Evolutionary conservation across 768 basidiomycete species (phyloP), one percentile per base, ranked within the genome.

Genomic region (Mycena haematopus): DNA sequence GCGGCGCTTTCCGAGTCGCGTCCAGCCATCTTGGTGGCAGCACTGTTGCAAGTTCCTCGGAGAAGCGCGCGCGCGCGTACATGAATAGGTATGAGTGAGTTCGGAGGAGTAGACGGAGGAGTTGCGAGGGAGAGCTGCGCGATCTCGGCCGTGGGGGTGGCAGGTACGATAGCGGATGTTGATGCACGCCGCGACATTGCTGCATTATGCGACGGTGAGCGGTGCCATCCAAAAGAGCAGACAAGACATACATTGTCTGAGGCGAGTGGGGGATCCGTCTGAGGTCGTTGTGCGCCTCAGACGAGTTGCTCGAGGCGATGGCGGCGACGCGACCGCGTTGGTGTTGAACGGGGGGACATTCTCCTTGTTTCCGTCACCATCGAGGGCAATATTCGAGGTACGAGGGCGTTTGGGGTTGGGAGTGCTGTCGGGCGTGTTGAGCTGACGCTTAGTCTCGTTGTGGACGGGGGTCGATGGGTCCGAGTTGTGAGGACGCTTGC

Each of bases 351-450:
- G 90, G n/a, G 90, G 88, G 19, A 91, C 80, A 68, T 92, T 92
- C 73, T 92, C 90, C 78, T 92, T 92, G 74, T 92, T 92, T 24
- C 80, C 78, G 53, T 86, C 84, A 44, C 82, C 84, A 63, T 88
- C 87, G 21, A 81, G 56, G 33, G 72, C 63, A 6, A 73, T 74
- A 17, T 72, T 70, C 17, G 82, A 80, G 19, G 81, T 84, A 55
- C 85, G 83, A 46, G 82, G 75, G 56, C 90, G 88, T 76, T 92
- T 92, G 36, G 84, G 78, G 68, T 82, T 84, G 21, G 90, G 89
- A 9, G 85, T 86, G 31, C 79, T 75, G 64, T 89, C 86, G 7
- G 89, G 88, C 0, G 88, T 87, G 65, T 79, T 82, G 31, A 84
- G 79, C 72, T 73, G 68, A 63, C 76, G 75, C 69, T 79, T 76